phyloP scores from a whole-genome alignment of 331 rosid species.

The Dryas integrifolia region DNA sequence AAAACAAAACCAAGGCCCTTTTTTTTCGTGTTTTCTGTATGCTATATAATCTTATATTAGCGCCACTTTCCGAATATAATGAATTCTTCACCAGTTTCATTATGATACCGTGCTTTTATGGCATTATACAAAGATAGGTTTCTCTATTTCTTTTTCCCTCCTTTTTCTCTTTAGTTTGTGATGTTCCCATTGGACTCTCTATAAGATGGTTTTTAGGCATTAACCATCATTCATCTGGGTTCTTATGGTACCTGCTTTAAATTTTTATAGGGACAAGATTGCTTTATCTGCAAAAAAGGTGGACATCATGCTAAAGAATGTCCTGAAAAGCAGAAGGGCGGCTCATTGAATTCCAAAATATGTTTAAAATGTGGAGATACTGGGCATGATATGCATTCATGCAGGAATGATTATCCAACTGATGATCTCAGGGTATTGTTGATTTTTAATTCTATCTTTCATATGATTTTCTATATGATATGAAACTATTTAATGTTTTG shows the following conservation, averaged over 20 bases:
- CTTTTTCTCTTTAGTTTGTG: not conserved
- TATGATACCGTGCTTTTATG: not conserved
- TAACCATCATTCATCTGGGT: not conserved
- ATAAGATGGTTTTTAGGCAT: not conserved
- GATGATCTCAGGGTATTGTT: constrained; percentile 75
- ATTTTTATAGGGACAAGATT: constrained; percentile 53
- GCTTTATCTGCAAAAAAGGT: constrained; percentile 67
- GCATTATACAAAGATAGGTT: not conserved
- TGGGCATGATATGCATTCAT: constrained; percentile 86
- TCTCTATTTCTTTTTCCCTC: not conserved
- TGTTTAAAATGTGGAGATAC: constrained; percentile 83
- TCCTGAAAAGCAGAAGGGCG: constrained; percentile 58
- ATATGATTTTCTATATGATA: constrained; percentile 4
- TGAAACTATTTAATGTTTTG: not conserved
- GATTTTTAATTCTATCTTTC: constrained; percentile 12
- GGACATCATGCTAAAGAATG: constrained; percentile 86
- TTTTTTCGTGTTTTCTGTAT: not conserved
- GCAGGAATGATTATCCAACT: constrained; percentile 50
- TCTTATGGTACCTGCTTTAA: constrained; percentile 6
- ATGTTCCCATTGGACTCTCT: not conserved
- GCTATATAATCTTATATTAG: not conserved
- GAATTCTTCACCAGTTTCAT: not conserved
- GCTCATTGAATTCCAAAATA: constrained; percentile 32
- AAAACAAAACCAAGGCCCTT: not conserved
- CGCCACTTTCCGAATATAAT: not conserved